Evolutionary conservation across 495 filamentous ascomycete species (phyloP), one percentile per base, ranked within the genome.

Genomic region (Letharia lupina): DNA sequence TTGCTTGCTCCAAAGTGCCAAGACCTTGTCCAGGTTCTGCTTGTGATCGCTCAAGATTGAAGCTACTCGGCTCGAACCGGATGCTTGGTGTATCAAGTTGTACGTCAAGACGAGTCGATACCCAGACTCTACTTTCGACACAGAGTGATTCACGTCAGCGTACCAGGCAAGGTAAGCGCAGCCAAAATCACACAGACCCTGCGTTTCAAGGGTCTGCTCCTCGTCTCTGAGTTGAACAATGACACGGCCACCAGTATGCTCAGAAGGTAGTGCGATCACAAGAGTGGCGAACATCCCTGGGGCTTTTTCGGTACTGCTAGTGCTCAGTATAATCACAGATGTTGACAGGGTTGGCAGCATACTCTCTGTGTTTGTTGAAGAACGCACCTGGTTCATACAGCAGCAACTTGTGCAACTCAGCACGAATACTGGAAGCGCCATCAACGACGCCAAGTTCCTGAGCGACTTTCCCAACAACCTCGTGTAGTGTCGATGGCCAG

Each of bases 261-360:
- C 66, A 0, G 81, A 85, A 0, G 84, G 83, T 3, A 86, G 75
- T 9, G 23, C n/a, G 40, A 86, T 74, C 42, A 83, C 79, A 23
- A 86, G 72, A 1, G 83, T 86, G 28, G 76, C 83, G 68, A 86
- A 85, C 78, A 86, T 83, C 3, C 81, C 79, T 18, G 78, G 76
- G 3, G 74, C 74, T 65, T 86, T 85, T 66, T 85, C 82, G 0
- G 80, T 78, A 69, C 65, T 65, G 23, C 13, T 1, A 33, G 23
- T 23, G 2, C 7, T 67, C 45, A 65, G 61, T 20, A 64, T 2
- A 28, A 3, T 28, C 7, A 28, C 4, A 16, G 10, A 28, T 28
- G 0, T 40, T 1, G 40, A 54, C 20, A 48, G 12, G 23, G 18
- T 18, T n/a, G 16, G 20, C 23, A 9, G n/a, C 58, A 56, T 60